Conservation (phyloP, 805 yeast species). For the Candida ortonii region DNA sequence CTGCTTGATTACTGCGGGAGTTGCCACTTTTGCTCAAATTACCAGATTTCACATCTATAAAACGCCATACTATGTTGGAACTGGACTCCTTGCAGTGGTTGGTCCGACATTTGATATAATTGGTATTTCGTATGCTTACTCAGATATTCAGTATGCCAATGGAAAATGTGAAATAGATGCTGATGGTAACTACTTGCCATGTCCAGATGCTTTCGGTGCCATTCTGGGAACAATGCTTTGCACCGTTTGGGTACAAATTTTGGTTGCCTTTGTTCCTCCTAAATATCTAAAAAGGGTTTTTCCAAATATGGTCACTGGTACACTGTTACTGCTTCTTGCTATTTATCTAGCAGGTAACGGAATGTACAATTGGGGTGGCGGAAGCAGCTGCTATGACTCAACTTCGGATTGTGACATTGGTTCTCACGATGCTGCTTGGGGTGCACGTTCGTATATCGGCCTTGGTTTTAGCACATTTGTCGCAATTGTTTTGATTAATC, state of each 20-base stretch:
- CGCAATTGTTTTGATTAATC: conserved; percentile 64
- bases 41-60: conserved; percentile 65
- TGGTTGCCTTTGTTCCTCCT: conserved; percentile 69
- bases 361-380: conserved; percentile 78
- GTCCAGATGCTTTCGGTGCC: conserved; percentile 79
- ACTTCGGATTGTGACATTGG: conserved; percentile 40
- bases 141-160: conserved; percentile 63
- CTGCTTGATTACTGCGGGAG: conserved; percentile 58
- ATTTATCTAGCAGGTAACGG: conserved; percentile 60
- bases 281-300: conserved; percentile 57
- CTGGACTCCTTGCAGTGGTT: conserved; percentile 77
- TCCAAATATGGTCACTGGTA: conserved; percentile 83
- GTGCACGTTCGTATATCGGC: conserved; percentile 73
- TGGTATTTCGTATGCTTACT: conserved; percentile 61
- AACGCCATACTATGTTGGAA: conserved; percentile 69
- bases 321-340: conserved; percentile 78
- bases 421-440: conserved; percentile 57
- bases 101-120: conserved; percentile 82
- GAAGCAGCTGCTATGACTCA: conserved; percentile 55
- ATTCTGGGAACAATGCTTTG: conserved; percentile 65
- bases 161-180: conserved; percentile 58
- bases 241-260: conserved; percentile 65
- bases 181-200: conserved; percentile 61
- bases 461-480: conserved; percentile 71
- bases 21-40: conserved; percentile 64